Evolutionary conservation across 2,329 filamentous ascomycete species (phyloP).

Genomic region (Fusarium sp.): DNA sequence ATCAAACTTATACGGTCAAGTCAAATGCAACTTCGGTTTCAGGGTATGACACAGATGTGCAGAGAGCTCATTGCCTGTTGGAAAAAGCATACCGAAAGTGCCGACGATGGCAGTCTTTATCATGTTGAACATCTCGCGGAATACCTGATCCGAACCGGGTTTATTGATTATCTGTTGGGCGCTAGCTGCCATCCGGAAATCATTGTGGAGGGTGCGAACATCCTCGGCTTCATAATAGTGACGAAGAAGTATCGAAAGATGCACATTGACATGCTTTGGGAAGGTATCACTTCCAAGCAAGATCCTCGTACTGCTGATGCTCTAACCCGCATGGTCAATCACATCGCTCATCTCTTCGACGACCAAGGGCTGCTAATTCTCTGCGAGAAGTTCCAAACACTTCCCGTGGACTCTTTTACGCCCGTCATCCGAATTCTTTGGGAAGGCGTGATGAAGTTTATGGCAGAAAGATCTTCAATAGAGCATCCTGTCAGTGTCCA

Average conservation of each 20-base stretch:
- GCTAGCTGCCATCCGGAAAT: slow-evolving; percentile 93
- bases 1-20: slow-evolving; percentile 82
- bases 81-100: slow-evolving; percentile 66
- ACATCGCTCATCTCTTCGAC: slow-evolving; percentile 63
- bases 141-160: slow-evolving; percentile 75
- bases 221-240: slow-evolving; percentile 88
- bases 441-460: slow-evolving; percentile 66
- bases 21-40: slow-evolving; percentile 90
- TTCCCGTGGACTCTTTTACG: slow-evolving; percentile 75
- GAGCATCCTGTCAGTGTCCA: slow-evolving; percentile 55
- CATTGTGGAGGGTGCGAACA: slow-evolving; percentile 83
- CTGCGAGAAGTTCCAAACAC: slow-evolving; percentile 75
- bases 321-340: slow-evolving; percentile 74
- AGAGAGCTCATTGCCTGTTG: slow-evolving; percentile 76
- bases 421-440: slow-evolving; percentile 72
- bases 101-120: slow-evolving; percentile 55
- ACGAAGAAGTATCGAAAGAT: slow-evolving; percentile 78
- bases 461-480: slow-evolving; percentile 60
- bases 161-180: slow-evolving; percentile 89
- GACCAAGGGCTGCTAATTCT: slow-evolving; percentile 71
- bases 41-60: slow-evolving; percentile 82
- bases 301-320: slow-evolving; percentile 89
- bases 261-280: slow-evolving; percentile 87
- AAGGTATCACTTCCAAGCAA: slow-evolving; percentile 82
- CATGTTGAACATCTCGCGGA: slow-evolving; percentile 77